Conservation (phyloP, 2,329 filamentous ascomycete species). For the Neonectria neomacrospora region DNA sequence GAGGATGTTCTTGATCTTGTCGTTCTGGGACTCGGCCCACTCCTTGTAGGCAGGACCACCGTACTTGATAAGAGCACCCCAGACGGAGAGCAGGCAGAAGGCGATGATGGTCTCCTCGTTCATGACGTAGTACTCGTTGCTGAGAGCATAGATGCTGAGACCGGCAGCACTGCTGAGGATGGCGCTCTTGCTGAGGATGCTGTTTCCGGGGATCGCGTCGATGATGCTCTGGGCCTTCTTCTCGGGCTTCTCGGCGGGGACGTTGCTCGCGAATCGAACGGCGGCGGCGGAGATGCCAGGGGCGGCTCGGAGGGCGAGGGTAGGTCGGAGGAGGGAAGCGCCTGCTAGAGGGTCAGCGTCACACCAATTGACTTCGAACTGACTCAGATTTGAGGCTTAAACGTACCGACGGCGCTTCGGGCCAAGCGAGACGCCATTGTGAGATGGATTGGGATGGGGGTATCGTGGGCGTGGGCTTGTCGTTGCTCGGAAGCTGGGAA, state of each 20-base stretch:
- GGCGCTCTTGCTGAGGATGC: slow-evolving; percentile 92
- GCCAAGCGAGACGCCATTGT: slow-evolving; percentile 98
- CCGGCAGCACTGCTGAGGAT: slow-evolving; percentile 94
- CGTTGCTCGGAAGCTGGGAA: slow-evolving; percentile 58
- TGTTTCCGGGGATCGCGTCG: slow-evolving; percentile 92
- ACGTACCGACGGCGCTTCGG: slow-evolving; percentile 94
- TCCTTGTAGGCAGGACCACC: slow-evolving; percentile 91
- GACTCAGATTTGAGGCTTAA: slow-evolving; percentile 25
- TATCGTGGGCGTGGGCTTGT: slow-evolving; percentile 57
- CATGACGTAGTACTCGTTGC: slow-evolving; percentile 99
- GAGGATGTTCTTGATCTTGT: slow-evolving; percentile 94
- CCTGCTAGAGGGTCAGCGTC: slow-evolving; percentile 61
- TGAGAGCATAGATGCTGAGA: slow-evolving; percentile 92
- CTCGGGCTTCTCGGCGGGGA: slow-evolving; percentile 90
- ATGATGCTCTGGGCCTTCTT: slow-evolving; percentile 97
- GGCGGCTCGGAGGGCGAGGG: slow-evolving; percentile 78
- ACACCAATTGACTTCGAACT: slow-evolving; percentile 45
- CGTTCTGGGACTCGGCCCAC: slow-evolving; percentile 89
- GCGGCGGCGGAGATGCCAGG: slow-evolving; percentile 78
- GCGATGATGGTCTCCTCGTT: slow-evolving; percentile 98
- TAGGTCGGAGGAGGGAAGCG: slow-evolving; percentile 89
- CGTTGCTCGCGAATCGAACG: slow-evolving; percentile 77
- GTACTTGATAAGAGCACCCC: slow-evolving; percentile 91
- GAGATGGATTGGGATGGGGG: slow-evolving; percentile 68
- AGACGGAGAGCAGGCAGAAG: slow-evolving; percentile 92